A percentile compares a stretch with the other conserved stretches of the same genome.
Evolutionary conservation across 2,329 filamentous ascomycete species (phyloP).

Genomic region (Xylaria sp.): DNA sequence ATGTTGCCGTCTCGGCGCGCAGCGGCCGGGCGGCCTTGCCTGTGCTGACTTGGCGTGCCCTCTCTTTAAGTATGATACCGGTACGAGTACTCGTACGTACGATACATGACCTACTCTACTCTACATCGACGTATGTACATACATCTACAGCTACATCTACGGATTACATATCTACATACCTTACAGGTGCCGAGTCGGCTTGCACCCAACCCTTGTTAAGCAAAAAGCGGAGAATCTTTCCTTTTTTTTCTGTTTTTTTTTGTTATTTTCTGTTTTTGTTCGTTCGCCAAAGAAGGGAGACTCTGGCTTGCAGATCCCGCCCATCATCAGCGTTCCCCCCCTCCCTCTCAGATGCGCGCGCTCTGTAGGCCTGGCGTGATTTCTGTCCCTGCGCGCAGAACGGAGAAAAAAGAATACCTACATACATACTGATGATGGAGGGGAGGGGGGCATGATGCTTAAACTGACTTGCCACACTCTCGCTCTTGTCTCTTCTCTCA

Average conservation of each 20-base stretch:
- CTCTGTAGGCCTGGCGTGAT: slow-evolving; percentile 6
- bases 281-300: neutral
- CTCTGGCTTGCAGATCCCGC: slow-evolving; percentile 5
- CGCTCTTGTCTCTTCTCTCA: neutral
- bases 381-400: neutral
- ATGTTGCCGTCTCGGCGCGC: slow-evolving; percentile 10
- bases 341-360: slow-evolving; percentile 1
- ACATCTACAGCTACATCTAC: too few species aligned
- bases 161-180: neutral
- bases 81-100: too few species aligned
- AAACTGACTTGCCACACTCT: slow-evolving; percentile 1
- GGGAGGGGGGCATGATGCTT: neutral
- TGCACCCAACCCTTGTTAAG: slow-evolving; percentile 3
- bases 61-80: too few species aligned
- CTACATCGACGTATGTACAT: too few species aligned
- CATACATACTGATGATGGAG: neutral
- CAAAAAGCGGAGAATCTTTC: neutral
- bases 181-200: slow-evolving; percentile 14
- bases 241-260: neutral
- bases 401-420: neutral
- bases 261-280: neutral
- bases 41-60: slow-evolving; percentile 15
- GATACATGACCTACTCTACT: too few species aligned
- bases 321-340: slow-evolving; percentile 7
- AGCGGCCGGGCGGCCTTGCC: neutral